Conservation (phyloP, 495 filamentous ascomycete species). For the Aspergillus leporis region DNA sequence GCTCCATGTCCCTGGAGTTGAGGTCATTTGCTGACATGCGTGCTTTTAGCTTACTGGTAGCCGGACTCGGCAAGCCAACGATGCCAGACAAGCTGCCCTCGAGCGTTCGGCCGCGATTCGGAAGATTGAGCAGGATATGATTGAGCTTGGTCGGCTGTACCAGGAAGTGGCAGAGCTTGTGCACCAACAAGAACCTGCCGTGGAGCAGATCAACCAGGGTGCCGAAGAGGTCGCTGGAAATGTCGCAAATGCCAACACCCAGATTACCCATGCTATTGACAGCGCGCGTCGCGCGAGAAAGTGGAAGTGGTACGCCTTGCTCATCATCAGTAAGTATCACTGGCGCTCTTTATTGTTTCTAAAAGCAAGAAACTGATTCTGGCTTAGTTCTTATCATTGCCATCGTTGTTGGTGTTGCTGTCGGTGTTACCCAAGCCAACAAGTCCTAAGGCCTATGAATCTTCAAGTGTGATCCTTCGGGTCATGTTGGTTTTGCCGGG, state of each 20-base stretch:
- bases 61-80: constrained; percentile 76
- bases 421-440: constrained; percentile 45
- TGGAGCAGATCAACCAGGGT: constrained; percentile 77
- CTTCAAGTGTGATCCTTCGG: background rate
- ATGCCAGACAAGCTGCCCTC: constrained; percentile 72
- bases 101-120: constrained; percentile 86
- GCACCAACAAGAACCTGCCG: constrained; percentile 74
- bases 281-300: constrained; percentile 78
- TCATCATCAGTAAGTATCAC: constrained; percentile 69
- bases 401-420: constrained; percentile 51
- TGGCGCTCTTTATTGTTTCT: background rate
- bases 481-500: background rate
- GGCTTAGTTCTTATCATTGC: constrained; percentile 50
- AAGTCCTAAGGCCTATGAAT: constrained; percentile 14
- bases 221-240: constrained; percentile 77
- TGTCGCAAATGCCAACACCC: constrained; percentile 74
- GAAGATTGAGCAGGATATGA: constrained; percentile 85
- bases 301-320: constrained; percentile 98
- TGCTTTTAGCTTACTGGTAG: constrained; percentile 57
- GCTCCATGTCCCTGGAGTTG: constrained; percentile 8
- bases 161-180: constrained; percentile 81
- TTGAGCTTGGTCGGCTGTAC: constrained; percentile 81
- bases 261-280: constrained; percentile 73
- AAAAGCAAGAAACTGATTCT: constrained; percentile 4
- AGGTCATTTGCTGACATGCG: constrained; percentile 19